phyloP scores from a whole-genome alignment of 176 grass and related monocot genomes.

The Phragmites australis region DNA sequence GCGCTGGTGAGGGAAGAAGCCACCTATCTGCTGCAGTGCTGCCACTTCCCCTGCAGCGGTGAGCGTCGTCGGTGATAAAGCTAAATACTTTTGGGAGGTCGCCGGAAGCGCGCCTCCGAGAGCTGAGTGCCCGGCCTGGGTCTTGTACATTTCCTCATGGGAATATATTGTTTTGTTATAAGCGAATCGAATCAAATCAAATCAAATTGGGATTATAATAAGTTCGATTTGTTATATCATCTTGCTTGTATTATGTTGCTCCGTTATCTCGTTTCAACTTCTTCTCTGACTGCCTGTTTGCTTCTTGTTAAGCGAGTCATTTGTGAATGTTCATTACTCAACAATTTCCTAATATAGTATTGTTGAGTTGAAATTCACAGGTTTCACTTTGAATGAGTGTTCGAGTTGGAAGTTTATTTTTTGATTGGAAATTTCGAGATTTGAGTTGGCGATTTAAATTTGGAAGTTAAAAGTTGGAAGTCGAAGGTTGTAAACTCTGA shows the following conservation, averaged over 20 bases:
- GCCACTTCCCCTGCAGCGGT: background rate
- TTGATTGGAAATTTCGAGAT: no score
- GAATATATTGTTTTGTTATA: background rate
- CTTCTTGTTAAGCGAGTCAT: no score
- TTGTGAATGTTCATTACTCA: no score
- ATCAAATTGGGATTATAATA: constrained; percentile 3
- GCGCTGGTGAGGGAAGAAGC: constrained; percentile 30
- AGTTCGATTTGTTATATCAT: background rate
- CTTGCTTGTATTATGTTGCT: background rate
- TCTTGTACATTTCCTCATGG: background rate
- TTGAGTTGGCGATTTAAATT: no score
- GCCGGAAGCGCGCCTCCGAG: background rate
- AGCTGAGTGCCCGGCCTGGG: no score
- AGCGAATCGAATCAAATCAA: background rate
- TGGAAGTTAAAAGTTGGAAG: no score
- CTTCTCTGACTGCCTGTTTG: no score
- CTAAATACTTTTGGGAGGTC: background rate
- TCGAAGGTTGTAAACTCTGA: no score
- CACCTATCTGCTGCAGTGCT: background rate
- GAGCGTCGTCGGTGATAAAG: background rate
- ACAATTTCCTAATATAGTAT: no score
- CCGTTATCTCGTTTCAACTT: background rate
- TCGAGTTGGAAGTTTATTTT: no score
- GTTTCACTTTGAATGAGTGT: no score
- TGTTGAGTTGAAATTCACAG: no score